A percentile compares a stretch with the other conserved stretches of the same genome.
phyloP scores from a whole-genome alignment of 805 yeast genomes.

The Ogataea pignaliae region DNA sequence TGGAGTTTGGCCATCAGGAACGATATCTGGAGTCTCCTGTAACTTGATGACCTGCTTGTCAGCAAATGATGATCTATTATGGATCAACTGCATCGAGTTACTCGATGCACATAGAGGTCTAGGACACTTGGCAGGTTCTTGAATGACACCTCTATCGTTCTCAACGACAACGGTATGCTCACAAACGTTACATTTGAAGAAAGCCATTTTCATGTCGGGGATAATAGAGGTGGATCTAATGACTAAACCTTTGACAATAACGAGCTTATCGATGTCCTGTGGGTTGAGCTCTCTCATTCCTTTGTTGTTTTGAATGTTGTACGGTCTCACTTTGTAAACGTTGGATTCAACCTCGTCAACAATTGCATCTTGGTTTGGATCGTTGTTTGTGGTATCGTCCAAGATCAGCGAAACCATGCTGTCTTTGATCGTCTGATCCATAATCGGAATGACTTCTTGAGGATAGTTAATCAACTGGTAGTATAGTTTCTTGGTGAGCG shows the following conservation, averaged over 20 bases:
- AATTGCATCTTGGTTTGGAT: conserved; percentile 35
- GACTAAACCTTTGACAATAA: conserved; percentile 85
- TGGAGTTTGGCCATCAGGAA: conserved; percentile 98
- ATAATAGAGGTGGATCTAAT: conserved; percentile 85
- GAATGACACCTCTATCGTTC: conserved; percentile 89
- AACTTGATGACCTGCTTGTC: conserved; percentile 92
- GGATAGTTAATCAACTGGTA: conserved; percentile 89
- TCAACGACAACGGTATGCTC: conserved; percentile 89
- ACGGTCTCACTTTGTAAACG: conserved; percentile 86
- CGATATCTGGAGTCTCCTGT: conserved; percentile 79
- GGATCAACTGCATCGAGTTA: conserved; percentile 86
- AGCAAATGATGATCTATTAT: conserved; percentile 88
- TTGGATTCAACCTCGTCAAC: conserved; percentile 71
- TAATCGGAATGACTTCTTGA: conserved; percentile 93
- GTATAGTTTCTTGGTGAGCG: conserved; percentile 72
- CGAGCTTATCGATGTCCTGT: conserved; percentile 88
- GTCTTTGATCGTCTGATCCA: conserved; percentile 95
- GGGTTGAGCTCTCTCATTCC: conserved; percentile 96
- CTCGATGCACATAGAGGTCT: conserved; percentile 75
- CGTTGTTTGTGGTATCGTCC: conserved; percentile 38
- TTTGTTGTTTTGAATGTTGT: conserved; percentile 61
- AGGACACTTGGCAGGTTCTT: conserved; percentile 93
- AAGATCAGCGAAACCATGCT: conserved; percentile 72
- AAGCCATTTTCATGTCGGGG: conserved; percentile 97
- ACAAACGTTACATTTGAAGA: conserved; percentile 92